Evolutionary conservation across 352 stramenopile species (phyloP).

Genomic region (Phytopythium mirpurense): DNA sequence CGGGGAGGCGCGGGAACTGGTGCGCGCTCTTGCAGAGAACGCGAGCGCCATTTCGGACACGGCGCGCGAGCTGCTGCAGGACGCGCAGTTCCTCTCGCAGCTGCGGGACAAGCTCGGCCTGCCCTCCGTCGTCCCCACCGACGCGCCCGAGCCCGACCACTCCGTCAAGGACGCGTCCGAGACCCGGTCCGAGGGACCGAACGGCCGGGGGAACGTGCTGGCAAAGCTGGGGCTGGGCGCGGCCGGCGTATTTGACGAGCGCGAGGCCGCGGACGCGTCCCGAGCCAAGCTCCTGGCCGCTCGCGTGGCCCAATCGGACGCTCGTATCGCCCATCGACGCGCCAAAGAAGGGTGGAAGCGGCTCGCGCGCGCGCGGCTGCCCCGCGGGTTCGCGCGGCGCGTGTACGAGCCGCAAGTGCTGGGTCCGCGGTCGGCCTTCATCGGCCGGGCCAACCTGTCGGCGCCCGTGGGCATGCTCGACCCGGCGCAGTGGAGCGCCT

Average conservation of each 20-base stretch:
- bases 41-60: constrained; percentile 23
- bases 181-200: constrained; percentile 3
- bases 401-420: constrained; percentile 56
- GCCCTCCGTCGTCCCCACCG: constrained; percentile 2
- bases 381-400: constrained; percentile 49
- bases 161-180: neutral
- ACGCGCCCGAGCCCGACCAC: neutral
- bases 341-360: constrained; percentile 83
- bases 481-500: constrained; percentile 44
- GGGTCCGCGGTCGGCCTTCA: constrained; percentile 47
- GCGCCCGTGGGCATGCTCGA: constrained; percentile 68
- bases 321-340: no score
- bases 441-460: constrained; percentile 63
- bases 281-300: constrained; percentile 41
- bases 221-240: constrained; percentile 13
- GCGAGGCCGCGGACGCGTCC: constrained; percentile 38
- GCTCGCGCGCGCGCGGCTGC: constrained; percentile 47
- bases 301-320: constrained; percentile 62
- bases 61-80: constrained; percentile 33
- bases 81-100: constrained; percentile 55
- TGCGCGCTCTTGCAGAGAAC: constrained; percentile 22
- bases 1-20: constrained; percentile 4
- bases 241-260: constrained; percentile 26
- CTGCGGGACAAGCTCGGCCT: constrained; percentile 62
- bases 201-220: constrained; percentile 12